Evolutionary conservation across 176 grass and related monocot genomes (phyloP).

Genomic region (Hyparrhenia diplandra): DNA sequence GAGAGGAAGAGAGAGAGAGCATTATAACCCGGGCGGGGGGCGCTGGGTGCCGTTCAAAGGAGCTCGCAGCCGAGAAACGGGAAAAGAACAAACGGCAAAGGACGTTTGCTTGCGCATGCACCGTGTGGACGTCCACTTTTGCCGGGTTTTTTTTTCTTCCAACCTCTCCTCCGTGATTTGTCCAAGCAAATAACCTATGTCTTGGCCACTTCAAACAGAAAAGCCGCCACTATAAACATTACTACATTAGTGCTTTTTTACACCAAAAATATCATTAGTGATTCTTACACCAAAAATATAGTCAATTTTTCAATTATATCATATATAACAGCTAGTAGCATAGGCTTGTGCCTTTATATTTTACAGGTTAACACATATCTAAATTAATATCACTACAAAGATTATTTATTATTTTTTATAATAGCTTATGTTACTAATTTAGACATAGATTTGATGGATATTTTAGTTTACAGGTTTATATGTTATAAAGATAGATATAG

Average conservation of each 20-base stretch:
- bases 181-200: background rate
- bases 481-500: too few species aligned
- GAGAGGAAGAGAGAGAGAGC: background rate
- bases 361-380: too few species aligned
- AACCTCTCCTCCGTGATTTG: background rate
- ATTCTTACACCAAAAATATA: background rate
- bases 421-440: too few species aligned
- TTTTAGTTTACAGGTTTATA: too few species aligned
- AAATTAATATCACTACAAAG: too few species aligned
- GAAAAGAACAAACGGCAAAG: constrained; percentile 3
- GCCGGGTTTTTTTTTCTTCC: background rate
- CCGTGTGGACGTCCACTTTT: constrained; percentile 21
- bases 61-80: background rate
- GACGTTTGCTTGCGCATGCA: background rate
- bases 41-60: constrained; percentile 36
- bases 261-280: too few species aligned
- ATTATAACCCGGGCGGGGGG: constrained; percentile 34
- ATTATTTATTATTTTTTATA: too few species aligned
- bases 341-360: too few species aligned
- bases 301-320: background rate
- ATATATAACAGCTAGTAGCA: too few species aligned
- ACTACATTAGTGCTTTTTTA: too few species aligned
- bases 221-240: background rate
- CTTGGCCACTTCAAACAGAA: background rate
- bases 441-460: too few species aligned